phyloP scores from a whole-genome alignment of 805 yeast species.

The Candida loeiensis region DNA sequence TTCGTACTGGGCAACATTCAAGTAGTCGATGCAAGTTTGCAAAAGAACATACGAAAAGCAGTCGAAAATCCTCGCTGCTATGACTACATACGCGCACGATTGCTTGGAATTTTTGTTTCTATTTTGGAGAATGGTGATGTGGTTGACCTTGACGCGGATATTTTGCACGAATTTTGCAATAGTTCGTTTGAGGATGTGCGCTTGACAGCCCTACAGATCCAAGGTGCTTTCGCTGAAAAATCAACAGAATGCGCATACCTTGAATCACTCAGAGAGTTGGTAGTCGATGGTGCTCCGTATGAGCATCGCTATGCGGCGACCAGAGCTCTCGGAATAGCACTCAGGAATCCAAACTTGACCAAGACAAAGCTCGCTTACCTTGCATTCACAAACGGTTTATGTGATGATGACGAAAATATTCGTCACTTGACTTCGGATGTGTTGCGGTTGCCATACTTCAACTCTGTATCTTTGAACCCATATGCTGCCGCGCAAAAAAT shows the following conservation, averaged over 20 bases:
- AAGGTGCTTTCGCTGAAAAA: conserved; percentile 42
- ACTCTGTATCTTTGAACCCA: conserved; percentile 5
- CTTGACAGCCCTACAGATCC: conserved; percentile 43
- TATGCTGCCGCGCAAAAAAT: conserved; percentile 9
- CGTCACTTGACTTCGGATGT: conserved; percentile 46
- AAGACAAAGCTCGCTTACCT: conserved; percentile 6
- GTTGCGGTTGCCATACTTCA: conserved; percentile 20
- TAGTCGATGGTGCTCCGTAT: conserved; percentile 44
- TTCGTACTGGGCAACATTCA: conserved; percentile 18
- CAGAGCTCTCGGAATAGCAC: conserved; percentile 32
- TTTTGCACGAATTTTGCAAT: not conserved
- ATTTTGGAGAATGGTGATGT: conserved; percentile 8
- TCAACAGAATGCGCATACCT: conserved; percentile 14
- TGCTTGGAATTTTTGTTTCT: conserved; percentile 31
- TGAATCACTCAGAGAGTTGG: conserved; percentile 20
- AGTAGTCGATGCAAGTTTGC: not conserved
- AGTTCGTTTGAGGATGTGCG: conserved; percentile 7
- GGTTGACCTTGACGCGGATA: not conserved
- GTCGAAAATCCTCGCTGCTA: conserved; percentile 28
- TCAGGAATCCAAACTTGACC: conserved; percentile 11
- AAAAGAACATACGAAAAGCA: conserved; percentile 9
- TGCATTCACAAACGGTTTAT: conserved; percentile 36
- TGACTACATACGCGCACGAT: conserved; percentile 44
- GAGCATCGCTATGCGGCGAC: conserved; percentile 46
- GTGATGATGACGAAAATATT: conserved; percentile 67